A percentile compares a stretch with the other conserved stretches of the same genome.
These are phyloP conservation scores for Pyrenopolyporus hunteri DNA, from an alignment of 495 filamentous ascomycete species.

Conservation along the genomic window DNA sequence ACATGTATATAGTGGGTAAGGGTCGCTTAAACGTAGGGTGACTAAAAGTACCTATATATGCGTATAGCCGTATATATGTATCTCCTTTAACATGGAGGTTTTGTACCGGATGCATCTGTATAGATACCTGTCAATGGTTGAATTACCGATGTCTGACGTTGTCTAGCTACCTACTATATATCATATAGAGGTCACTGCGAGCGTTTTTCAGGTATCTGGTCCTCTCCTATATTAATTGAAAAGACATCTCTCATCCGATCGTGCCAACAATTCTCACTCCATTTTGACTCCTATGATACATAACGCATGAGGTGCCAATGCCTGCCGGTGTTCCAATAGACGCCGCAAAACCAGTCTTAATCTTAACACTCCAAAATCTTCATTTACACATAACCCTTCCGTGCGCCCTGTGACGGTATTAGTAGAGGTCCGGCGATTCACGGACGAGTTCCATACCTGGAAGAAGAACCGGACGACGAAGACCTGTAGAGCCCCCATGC, in stretches of 20 bases:
- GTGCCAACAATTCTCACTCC: slow-evolving; percentile 17
- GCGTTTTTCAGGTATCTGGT: not conserved
- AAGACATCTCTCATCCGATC: slow-evolving; percentile 10
- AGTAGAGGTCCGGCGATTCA: slow-evolving; percentile 3
- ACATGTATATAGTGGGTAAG: too few species aligned
- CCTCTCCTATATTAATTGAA: slow-evolving; percentile 8
- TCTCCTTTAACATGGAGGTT: too few species aligned
- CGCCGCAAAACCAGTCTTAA: slow-evolving; percentile 34
- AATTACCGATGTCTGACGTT: too few species aligned
- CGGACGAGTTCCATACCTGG: slow-evolving; percentile 63
- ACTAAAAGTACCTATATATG: too few species aligned
- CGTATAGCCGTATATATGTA: too few species aligned
- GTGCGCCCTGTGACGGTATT: slow-evolving; percentile 51
- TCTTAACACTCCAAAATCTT: slow-evolving; percentile 17
- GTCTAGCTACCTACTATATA: too few species aligned
- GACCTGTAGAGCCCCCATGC: slow-evolving; percentile 96
- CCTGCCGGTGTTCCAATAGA: slow-evolving; percentile 28
- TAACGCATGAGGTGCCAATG: slow-evolving; percentile 21
- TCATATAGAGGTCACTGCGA: too few species aligned
- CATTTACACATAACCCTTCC: slow-evolving; percentile 65
- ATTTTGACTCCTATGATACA: slow-evolving; percentile 39
- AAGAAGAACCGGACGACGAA: slow-evolving; percentile 99
- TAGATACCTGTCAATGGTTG: too few species aligned
- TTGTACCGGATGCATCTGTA: too few species aligned
- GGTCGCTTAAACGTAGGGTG: too few species aligned